phyloP scores from a whole-genome alignment of 129 eudicot genomes.

The Kitagawia praeruptora region DNA sequence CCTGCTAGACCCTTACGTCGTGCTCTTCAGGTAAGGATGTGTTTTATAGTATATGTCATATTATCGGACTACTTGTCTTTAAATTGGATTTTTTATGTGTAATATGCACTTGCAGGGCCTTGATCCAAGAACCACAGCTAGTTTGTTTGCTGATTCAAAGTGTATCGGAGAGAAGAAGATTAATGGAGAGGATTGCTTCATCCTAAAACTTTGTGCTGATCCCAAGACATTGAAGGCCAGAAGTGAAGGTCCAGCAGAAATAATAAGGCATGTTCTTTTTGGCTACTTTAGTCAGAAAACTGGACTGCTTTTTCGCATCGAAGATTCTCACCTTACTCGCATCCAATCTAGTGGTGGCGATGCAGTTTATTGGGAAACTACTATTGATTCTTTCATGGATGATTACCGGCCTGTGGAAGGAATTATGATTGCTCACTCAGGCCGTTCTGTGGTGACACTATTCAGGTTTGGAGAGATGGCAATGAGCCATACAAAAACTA shows the following conservation, averaged over 20 bases:
- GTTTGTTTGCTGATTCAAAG: slow-evolving; percentile 65
- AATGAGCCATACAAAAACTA: slow-evolving; percentile 74
- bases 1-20: slow-evolving; percentile 81
- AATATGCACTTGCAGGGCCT: slow-evolving; percentile 47
- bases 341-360: slow-evolving; percentile 72
- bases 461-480: slow-evolving; percentile 79
- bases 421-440: slow-evolving; percentile 81
- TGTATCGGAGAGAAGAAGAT: slow-evolving; percentile 82
- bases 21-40: slow-evolving; percentile 65
- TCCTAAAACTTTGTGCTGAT: slow-evolving; percentile 62
- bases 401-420: slow-evolving; percentile 81
- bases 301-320: slow-evolving; percentile 71
- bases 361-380: slow-evolving; percentile 87
- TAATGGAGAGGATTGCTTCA: slow-evolving; percentile 79
- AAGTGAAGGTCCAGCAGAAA: slow-evolving; percentile 88
- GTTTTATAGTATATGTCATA: neutral
- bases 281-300: slow-evolving; percentile 88
- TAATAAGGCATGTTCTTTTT: slow-evolving; percentile 68
- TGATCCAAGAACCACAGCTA: slow-evolving; percentile 79
- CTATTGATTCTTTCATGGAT: slow-evolving; percentile 57
- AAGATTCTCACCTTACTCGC: slow-evolving; percentile 83
- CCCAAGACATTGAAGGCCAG: slow-evolving; percentile 61
- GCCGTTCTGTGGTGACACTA: slow-evolving; percentile 70
- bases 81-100: slow-evolving; percentile 1
- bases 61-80: neutral